Conservation (phyloP, 148 eudicot species). For the Drosera capensis region DNA sequence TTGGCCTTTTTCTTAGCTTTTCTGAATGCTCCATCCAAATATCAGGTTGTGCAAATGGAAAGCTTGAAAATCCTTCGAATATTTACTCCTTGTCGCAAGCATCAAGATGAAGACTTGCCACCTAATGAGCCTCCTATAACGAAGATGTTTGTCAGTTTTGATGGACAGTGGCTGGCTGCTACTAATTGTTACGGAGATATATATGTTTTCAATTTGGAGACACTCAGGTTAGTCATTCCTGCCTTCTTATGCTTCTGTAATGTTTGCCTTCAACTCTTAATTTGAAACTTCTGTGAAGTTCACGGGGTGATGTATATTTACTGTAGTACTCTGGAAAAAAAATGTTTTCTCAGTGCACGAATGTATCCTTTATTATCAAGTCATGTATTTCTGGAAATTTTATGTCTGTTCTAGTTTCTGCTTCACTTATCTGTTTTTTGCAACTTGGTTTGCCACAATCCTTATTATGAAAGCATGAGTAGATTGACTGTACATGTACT, state of each 20-base stretch:
- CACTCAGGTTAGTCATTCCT: slow-evolving; percentile 38
- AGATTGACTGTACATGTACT: no score
- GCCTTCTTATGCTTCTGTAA: neutral
- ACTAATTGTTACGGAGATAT: slow-evolving; percentile 80
- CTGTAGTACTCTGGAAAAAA: neutral
- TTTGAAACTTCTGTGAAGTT: no score
- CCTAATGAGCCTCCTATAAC: slow-evolving; percentile 84
- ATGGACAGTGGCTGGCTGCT: slow-evolving; percentile 95
- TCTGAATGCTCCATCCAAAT: neutral
- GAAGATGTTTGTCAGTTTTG: slow-evolving; percentile 59
- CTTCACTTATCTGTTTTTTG: no score
- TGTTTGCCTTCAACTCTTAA: neutral
- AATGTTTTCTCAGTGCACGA: no score
- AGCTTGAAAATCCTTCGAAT: slow-evolving; percentile 35
- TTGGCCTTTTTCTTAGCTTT: neutral
- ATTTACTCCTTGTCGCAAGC: slow-evolving; percentile 62
- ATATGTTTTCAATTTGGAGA: slow-evolving; percentile 73
- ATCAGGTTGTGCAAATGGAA: slow-evolving; percentile 60
- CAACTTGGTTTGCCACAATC: no score
- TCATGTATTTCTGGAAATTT: no score
- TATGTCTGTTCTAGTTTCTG: no score
- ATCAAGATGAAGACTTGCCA: slow-evolving; percentile 30
- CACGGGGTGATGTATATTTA: neutral
- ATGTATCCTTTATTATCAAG: no score
- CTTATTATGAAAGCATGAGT: no score